Percentiles rank a stretch among this genome's conserved stretches.
These are phyloP conservation scores for Polyporus tsugae DNA, from an alignment of 1,284 basidiomycete species.

Conservation along the genomic window DNA sequence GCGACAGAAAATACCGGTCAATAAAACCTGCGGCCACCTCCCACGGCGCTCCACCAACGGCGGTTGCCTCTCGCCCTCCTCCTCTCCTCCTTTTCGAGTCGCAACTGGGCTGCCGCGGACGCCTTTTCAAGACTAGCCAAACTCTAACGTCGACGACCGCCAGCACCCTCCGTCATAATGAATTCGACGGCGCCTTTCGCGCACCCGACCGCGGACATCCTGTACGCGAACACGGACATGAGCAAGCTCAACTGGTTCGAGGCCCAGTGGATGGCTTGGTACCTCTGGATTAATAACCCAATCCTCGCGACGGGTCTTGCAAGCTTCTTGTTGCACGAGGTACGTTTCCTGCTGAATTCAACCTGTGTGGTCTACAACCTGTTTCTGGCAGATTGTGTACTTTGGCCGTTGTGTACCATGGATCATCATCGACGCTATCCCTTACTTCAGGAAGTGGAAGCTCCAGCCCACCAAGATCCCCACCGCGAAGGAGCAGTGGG, in stretches of 20 bases:
- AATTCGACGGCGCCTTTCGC: conserved; percentile 37
- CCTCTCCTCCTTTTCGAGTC: background rate
- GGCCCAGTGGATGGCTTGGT: conserved; percentile 85
- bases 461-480: conserved; percentile 90
- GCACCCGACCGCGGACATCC: conserved; percentile 44
- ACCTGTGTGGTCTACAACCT: background rate
- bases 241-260: conserved; percentile 79
- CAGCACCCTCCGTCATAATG: conserved; percentile 23
- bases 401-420: conserved; percentile 96
- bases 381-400: conserved; percentile 80
- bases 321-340: conserved; percentile 95
- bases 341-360: conserved; percentile 47
- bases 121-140: background rate
- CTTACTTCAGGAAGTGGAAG: conserved; percentile 96
- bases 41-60: conserved; percentile 15
- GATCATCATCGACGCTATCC: conserved; percentile 95
- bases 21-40: conserved; percentile 23
- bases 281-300: conserved; percentile 89
- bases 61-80: conserved; percentile 26
- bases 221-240: conserved; percentile 72
- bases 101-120: conserved; percentile 14
- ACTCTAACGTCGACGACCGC: conserved; percentile 13
- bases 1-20: conserved; percentile 18
- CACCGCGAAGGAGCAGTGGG: conserved; percentile 88
- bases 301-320: conserved; percentile 94